These are phyloP conservation scores for Wallacemonas sp. DNA, from an alignment of 208 protist species.

Conservation along the genomic window DNA sequence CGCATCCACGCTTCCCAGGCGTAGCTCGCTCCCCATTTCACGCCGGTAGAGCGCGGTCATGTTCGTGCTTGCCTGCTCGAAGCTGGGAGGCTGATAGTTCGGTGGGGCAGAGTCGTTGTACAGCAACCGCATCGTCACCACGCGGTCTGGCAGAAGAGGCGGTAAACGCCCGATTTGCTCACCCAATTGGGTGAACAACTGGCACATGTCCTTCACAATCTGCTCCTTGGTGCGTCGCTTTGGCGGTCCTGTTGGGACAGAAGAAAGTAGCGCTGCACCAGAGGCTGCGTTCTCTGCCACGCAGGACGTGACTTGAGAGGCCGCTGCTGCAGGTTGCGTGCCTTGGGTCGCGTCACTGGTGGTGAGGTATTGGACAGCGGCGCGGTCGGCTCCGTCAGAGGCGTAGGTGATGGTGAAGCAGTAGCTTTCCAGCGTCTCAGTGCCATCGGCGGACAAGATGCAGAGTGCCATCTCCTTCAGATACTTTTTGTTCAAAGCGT, in stretches of 20 bases:
- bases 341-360: background rate
- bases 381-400: conserved; percentile 22
- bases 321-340: background rate
- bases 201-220: conserved; percentile 47
- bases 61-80: conserved; percentile 55
- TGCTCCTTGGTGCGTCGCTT: conserved; percentile 47
- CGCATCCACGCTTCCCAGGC: conserved; percentile 62
- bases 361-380: background rate
- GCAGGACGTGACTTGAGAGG: background rate
- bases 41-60: conserved; percentile 54
- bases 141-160: conserved; percentile 59
- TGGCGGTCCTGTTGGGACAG: background rate
- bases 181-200: conserved; percentile 62
- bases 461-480: conserved; percentile 78
- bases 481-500: conserved; percentile 78
- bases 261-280: background rate
- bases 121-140: conserved; percentile 74
- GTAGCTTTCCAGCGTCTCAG: conserved; percentile 75
- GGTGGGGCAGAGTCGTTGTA: conserved; percentile 73
- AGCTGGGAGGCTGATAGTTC: conserved; percentile 78
- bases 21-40: conserved; percentile 42
- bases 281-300: background rate
- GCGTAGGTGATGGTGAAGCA: conserved; percentile 71
- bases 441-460: conserved; percentile 60
- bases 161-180: conserved; percentile 66